Conservation (phyloP, 352 stramenopile species). For the Phytophthora podocarpi region DNA sequence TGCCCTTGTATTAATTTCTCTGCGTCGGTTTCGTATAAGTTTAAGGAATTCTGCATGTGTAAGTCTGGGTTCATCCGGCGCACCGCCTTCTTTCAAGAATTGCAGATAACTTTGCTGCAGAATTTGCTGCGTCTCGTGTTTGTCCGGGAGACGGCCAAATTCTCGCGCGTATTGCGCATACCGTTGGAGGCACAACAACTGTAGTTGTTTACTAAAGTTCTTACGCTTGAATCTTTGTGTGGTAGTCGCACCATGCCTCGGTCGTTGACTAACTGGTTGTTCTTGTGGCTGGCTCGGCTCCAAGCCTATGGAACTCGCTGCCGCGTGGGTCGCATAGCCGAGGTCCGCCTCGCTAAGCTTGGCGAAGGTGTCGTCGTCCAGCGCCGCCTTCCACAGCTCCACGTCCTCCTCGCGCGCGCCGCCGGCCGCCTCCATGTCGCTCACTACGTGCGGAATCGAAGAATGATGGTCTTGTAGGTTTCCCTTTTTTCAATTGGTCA, state of each 20-base stretch:
- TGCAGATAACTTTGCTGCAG: conserved; percentile 58
- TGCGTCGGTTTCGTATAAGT: conserved; percentile 68
- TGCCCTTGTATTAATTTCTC: conserved; percentile 55
- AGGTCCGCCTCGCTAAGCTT: conserved; percentile 46
- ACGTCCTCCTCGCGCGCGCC: conserved; percentile 41
- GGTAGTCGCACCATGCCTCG: conserved; percentile 1
- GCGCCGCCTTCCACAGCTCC: conserved; percentile 55
- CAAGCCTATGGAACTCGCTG: conserved; percentile 5
- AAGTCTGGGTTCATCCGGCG: conserved; percentile 51
- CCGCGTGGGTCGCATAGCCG: conserved; percentile 16
- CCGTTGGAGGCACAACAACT: conserved; percentile 60
- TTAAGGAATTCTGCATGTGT: conserved; percentile 68
- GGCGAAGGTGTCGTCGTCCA: conserved; percentile 51
- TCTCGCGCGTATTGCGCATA: conserved; percentile 53
- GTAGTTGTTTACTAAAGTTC: conserved; percentile 74
- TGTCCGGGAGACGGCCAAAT: conserved; percentile 46
- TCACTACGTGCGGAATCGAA: conserved; percentile 14
- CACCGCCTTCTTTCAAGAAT: conserved; percentile 59
- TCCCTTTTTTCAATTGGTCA: conserved; percentile 24
- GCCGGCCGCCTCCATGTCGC: conserved; percentile 12
- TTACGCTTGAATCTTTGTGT: conserved; percentile 57
- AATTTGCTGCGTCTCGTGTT: conserved; percentile 52
- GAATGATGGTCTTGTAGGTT: conserved; percentile 30
- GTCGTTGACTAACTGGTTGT: not conserved
- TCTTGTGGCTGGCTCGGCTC: conserved; percentile 22